Evolutionary conservation across 371 early-diverging fungal genomes (phyloP).

Genomic region (Apophysomyces trapeziformis): DNA sequence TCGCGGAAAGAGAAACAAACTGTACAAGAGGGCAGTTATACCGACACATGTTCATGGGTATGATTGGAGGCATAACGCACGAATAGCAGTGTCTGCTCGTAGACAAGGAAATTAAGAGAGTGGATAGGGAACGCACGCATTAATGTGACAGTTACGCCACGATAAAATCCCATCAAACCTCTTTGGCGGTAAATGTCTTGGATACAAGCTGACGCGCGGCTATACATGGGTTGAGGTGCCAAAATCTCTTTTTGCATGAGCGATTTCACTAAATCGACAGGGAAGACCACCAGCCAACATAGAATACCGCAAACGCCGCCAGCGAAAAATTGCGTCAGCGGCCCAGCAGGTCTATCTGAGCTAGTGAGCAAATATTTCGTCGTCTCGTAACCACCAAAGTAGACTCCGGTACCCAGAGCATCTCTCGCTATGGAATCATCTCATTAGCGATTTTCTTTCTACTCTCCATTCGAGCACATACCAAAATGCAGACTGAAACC

Average conservation of each 20-base stretch:
- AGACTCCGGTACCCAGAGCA: conserved; percentile 75
- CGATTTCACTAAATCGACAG: conserved; percentile 80
- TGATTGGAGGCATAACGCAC: conserved; percentile 26
- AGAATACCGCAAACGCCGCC: conserved; percentile 83
- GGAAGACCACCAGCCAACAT: conserved; percentile 84
- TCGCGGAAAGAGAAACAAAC: conserved; percentile 1
- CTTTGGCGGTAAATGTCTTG: conserved; percentile 55
- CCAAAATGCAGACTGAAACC: conserved; percentile 58
- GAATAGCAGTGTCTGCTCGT: conserved; percentile 28
- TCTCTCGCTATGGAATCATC: conserved; percentile 55
- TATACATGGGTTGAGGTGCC: conserved; percentile 49
- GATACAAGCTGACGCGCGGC: conserved; percentile 56
- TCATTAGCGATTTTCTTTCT: neutral
- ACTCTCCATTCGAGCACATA: conserved; percentile 17
- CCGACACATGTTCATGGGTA: conserved; percentile 27
- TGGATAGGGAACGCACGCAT: conserved; percentile 77
- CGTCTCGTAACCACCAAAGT: conserved; percentile 82
- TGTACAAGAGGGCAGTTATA: conserved; percentile 18
- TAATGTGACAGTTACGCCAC: conserved; percentile 76
- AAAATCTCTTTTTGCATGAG: conserved; percentile 76
- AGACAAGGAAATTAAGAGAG: conserved; percentile 30
- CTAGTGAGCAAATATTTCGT: conserved; percentile 66
- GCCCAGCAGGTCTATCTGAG: conserved; percentile 55
- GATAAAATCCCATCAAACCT: conserved; percentile 70
- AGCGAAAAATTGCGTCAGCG: conserved; percentile 72